A percentile compares a stretch with the other conserved stretches of the same genome.
phyloP scores from a whole-genome alignment of 306 rosid species.

The Arachis stenosperma region DNA sequence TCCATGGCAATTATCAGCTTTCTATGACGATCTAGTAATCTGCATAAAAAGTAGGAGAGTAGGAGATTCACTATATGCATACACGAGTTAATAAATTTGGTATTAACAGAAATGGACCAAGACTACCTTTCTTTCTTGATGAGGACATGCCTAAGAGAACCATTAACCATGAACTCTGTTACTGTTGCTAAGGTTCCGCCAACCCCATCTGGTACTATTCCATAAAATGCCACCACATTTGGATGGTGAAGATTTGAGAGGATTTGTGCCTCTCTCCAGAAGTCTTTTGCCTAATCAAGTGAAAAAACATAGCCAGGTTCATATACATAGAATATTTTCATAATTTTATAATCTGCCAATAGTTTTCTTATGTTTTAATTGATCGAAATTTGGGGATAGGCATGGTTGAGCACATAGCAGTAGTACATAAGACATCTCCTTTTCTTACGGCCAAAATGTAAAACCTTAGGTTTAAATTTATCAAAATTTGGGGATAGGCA shows the following conservation, averaged over 20 bases:
- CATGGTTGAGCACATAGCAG: too few species aligned
- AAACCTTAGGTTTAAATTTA: too few species aligned
- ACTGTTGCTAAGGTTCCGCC: constrained; percentile 89
- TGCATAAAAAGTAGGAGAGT: constrained; percentile 51
- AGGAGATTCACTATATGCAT: constrained; percentile 18
- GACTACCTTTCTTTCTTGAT: constrained; percentile 75
- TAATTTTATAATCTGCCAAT: not conserved
- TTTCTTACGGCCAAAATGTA: too few species aligned
- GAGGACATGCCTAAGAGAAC: constrained; percentile 85
- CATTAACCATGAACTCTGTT: constrained; percentile 92
- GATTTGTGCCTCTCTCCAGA: constrained; percentile 96
- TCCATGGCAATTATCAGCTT: constrained; percentile 90
- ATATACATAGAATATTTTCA: constrained; percentile 6
- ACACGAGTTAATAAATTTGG: constrained; percentile 18
- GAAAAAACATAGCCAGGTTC: constrained; percentile 36
- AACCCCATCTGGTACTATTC: constrained; percentile 88
- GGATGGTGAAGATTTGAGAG: constrained; percentile 97
- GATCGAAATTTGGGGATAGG: constrained; percentile 8
- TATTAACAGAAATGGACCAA: constrained; percentile 22
- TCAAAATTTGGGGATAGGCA: too few species aligned
- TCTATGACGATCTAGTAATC: constrained; percentile 83
- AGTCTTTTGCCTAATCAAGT: constrained; percentile 76
- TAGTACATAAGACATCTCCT: too few species aligned
- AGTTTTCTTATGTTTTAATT: not conserved
- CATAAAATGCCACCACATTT: constrained; percentile 91